Base-by-base conservation (phyloP, 441 rosid genomes). In the Populus trichocarpa region DNA sequence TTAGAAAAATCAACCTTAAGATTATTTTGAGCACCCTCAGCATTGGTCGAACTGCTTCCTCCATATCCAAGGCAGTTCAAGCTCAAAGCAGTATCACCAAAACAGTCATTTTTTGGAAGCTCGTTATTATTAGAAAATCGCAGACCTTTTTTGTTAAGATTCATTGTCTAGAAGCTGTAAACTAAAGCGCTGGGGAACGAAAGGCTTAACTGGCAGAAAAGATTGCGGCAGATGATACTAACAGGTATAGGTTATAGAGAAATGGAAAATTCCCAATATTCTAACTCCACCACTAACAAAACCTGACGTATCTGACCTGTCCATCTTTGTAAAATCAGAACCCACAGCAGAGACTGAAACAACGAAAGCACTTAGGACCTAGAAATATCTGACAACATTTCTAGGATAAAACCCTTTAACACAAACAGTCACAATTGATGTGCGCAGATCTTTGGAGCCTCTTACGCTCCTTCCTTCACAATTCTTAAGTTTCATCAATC, bases 291-390 rank as follows among this genome's bases (percentile, higher is more conserved):
- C 92, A 76, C 98, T 95, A 73, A 95, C 95, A 84, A 92, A 93
- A 68, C 99, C 99, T 26, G 94, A 91, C 40, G 94, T 93, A 81
- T 92, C 99, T 63, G 88, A 86, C 74, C 99, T 85, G 87, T 93
- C 98, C 95, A 93, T 95, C 83, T 86, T 76, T 59, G 70, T 69
- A 78, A 81, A 77, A 50, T 72, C 72, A 32, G 74, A 50, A 63
- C 64, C 74, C 77, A 67, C 74, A 53, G 75, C 61, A 73, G 30
- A 18, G 70, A 63, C 57, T 77, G 20, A 46, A 50, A 50, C 71
- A 79, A 76, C 73, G 72, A 32, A 2, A 65, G 46, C 78, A 46
- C 20, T 14, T 46, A 46, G 57, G 57, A 46, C 18, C 57, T 28
- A 65, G 50, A 61, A 75, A 71, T 85, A 87, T 88, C 88, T 89